Conservation (phyloP, 2,329 filamentous ascomycete species). For the Ophiostoma sp. region DNA sequence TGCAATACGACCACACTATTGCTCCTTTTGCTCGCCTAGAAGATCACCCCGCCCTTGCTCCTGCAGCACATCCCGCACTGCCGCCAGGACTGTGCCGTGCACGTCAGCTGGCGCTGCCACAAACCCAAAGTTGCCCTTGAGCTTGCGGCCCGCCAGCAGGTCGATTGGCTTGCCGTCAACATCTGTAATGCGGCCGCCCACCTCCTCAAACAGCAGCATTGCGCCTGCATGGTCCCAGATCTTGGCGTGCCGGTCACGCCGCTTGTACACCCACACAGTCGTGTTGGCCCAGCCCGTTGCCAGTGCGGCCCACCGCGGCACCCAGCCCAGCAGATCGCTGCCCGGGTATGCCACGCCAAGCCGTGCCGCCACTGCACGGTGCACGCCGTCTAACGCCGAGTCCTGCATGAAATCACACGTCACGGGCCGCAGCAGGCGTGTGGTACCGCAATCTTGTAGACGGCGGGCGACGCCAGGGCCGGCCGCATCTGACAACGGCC, state of each 20-base stretch:
- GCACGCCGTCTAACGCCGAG: constrained; percentile 45
- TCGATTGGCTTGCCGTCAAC: constrained; percentile 49
- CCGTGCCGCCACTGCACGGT: constrained; percentile 40
- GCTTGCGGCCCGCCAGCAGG: constrained; percentile 43
- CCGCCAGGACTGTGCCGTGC: constrained; percentile 42
- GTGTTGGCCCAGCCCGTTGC: constrained; percentile 49
- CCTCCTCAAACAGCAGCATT: constrained; percentile 54
- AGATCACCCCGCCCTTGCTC: constrained; percentile 23
- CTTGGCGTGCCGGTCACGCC: constrained; percentile 45
- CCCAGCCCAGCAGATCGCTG: constrained; percentile 52
- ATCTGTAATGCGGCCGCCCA: constrained; percentile 52
- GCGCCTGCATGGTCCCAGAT: constrained; percentile 57
- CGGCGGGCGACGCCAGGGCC: constrained; percentile 13
- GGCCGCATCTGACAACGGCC: constrained; percentile 33
- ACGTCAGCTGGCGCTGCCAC: constrained; percentile 45
- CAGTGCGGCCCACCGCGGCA: constrained; percentile 49
- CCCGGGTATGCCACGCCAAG: constrained; percentile 43
- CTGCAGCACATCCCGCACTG: constrained; percentile 24
- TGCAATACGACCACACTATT: background rate
- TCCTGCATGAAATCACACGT: constrained; percentile 44
- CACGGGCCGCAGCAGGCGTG: constrained; percentile 37
- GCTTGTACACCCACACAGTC: constrained; percentile 53
- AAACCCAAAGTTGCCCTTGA: constrained; percentile 50
- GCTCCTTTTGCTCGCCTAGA: constrained; percentile 2
- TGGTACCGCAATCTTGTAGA: constrained; percentile 6